Evolutionary conservation across 345 rosid species (phyloP).

Genomic region (Boechera divaricarpa): DNA sequence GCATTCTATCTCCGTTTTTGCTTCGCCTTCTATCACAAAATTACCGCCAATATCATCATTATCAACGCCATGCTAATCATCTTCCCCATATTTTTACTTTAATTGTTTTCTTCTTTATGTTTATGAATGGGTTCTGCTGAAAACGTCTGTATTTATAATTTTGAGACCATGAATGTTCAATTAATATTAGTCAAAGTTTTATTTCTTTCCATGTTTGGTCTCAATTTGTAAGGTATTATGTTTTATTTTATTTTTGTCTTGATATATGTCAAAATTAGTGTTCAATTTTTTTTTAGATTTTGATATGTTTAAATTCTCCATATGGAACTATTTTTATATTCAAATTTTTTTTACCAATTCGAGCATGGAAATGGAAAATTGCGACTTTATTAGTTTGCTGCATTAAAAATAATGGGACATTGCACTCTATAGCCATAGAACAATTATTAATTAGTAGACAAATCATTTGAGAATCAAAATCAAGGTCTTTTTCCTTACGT

Average conservation of each 20-base stretch:
- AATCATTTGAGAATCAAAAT: no score
- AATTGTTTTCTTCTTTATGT: conserved; percentile 7
- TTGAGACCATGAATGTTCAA: background rate
- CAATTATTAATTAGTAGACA: no score
- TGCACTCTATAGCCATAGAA: no score
- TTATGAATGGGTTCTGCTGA: conserved; percentile 14
- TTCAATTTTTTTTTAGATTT: background rate
- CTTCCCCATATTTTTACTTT: background rate
- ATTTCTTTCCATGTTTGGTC: background rate
- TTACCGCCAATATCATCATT: conserved; percentile 25
- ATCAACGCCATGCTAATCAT: conserved; percentile 7
- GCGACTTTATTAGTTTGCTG: background rate
- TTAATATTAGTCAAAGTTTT: background rate
- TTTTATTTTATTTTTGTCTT: no score
- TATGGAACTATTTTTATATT: background rate
- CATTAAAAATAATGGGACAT: background rate
- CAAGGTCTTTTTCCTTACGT: no score
- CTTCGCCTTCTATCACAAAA: conserved; percentile 21
- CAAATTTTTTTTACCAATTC: background rate
- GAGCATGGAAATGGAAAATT: background rate
- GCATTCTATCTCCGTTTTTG: conserved; percentile 34
- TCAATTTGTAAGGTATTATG: background rate
- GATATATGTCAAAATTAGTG: background rate
- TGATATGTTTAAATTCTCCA: background rate
- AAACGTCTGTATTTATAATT: conserved; percentile 21